Percentiles rank a stretch among this genome's conserved stretches.
Conservation (phyloP, 768 basidiomycete genomes). For the Leccinum uliginosum region DNA sequence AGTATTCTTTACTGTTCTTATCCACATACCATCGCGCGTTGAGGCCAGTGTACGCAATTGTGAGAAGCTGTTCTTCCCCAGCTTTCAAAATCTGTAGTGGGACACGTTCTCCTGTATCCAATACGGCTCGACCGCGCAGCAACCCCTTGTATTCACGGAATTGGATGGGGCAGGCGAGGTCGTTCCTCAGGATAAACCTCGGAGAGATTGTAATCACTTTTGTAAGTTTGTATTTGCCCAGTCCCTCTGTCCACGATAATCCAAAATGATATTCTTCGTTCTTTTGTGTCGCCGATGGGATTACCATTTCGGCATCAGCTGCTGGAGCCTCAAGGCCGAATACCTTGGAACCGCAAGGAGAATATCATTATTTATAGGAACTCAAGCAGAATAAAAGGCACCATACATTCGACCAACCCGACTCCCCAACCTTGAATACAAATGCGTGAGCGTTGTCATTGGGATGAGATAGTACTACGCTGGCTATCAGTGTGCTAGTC, state of each 20-base stretch:
- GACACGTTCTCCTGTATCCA: constrained; percentile 65
- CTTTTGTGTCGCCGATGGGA: constrained; percentile 58
- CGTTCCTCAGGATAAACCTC: constrained; percentile 87
- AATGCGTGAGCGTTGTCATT: constrained; percentile 80
- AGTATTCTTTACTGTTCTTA: not conserved
- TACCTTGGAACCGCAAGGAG: constrained; percentile 39
- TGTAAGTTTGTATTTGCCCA: constrained; percentile 95
- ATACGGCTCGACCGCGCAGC: constrained; percentile 54
- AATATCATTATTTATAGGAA: constrained; percentile 4
- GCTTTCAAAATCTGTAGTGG: constrained; percentile 65
- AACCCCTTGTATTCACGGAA: constrained; percentile 82
- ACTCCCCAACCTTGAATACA: constrained; percentile 74
- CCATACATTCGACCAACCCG: constrained; percentile 82
- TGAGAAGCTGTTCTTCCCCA: constrained; percentile 70
- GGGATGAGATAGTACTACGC: constrained; percentile 80
- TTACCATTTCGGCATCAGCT: constrained; percentile 80
- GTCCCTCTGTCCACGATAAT: constrained; percentile 86
- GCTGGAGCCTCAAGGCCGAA: constrained; percentile 88
- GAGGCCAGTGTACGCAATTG: constrained; percentile 81
- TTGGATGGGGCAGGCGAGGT: constrained; percentile 59
- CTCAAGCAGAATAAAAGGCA: constrained; percentile 4
- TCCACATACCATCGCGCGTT: constrained; percentile 70
- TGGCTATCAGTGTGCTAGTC: constrained; percentile 5
- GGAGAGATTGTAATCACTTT: constrained; percentile 92
- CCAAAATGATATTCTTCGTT: constrained; percentile 76